These are phyloP conservation scores for Euphorbia lathyris DNA, from an alignment of 345 rosid species.

Conservation along the genomic window DNA sequence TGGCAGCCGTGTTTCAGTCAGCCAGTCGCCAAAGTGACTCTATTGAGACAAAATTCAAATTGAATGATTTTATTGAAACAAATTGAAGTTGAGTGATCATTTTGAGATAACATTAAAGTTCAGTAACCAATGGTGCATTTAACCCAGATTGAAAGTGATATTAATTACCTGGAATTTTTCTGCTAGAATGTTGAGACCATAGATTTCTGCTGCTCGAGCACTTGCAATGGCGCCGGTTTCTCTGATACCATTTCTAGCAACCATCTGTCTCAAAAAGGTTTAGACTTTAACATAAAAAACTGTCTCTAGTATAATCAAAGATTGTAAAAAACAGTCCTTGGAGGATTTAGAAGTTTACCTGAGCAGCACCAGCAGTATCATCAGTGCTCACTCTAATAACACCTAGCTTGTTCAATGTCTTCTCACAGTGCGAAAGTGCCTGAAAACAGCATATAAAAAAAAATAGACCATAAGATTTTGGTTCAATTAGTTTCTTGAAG, in stretches of 20 bases:
- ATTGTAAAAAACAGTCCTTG: slow-evolving; percentile 5
- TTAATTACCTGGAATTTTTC: slow-evolving; percentile 66
- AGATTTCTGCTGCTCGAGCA: slow-evolving; percentile 79
- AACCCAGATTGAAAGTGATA: neutral
- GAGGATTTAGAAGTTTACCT: slow-evolving; percentile 39
- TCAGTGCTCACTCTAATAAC: slow-evolving; percentile 50
- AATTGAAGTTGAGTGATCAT: no score
- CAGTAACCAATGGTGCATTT: no score
- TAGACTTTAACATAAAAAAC: slow-evolving; percentile 8
- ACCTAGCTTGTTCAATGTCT: slow-evolving; percentile 54
- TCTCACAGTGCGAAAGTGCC: slow-evolving; percentile 86
- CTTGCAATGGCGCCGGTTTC: slow-evolving; percentile 88
- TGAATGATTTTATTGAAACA: no score
- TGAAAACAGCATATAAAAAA: no score
- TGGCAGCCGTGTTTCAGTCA: no score
- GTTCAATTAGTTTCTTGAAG: no score
- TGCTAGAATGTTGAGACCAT: slow-evolving; percentile 73
- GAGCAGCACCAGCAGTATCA: slow-evolving; percentile 90
- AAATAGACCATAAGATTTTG: no score
- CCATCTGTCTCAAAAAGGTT: slow-evolving; percentile 36
- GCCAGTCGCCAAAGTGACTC: no score
- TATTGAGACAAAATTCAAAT: no score
- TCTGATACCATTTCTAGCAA: slow-evolving; percentile 49
- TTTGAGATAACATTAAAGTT: no score
- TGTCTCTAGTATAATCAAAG: slow-evolving; percentile 6